phyloP scores from a whole-genome alignment of 352 stramenopile species.

The Peronospora belbahrii region DNA sequence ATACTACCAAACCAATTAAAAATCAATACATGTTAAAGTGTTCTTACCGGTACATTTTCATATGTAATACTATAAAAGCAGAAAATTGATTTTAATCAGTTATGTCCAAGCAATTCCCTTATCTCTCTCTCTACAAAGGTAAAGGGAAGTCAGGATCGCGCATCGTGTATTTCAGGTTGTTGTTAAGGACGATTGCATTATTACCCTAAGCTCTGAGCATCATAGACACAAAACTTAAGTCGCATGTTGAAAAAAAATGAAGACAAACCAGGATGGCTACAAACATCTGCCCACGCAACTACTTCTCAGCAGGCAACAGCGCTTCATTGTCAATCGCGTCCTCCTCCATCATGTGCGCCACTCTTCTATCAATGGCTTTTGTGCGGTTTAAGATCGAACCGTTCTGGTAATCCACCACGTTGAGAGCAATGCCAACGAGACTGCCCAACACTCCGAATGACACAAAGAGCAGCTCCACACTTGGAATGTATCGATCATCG shows the following conservation, averaged over 20 bases:
- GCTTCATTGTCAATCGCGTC: constrained; percentile 47
- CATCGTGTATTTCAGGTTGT: constrained; percentile 1
- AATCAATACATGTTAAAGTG: no score
- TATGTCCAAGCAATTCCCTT: no score
- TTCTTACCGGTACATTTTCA: no score
- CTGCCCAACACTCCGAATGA: constrained; percentile 66
- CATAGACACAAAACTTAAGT: no score
- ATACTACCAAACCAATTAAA: no score
- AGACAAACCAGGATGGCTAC: not conserved
- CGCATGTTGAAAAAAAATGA: not conserved
- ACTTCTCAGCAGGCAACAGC: constrained; percentile 52
- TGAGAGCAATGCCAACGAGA: constrained; percentile 61
- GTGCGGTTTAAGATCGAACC: constrained; percentile 66
- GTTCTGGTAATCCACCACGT: constrained; percentile 72
- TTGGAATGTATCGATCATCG: constrained; percentile 66
- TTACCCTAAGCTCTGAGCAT: no score
- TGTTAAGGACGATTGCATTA: constrained; percentile 1
- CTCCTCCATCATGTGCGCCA: constrained; percentile 48
- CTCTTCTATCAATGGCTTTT: constrained; percentile 30
- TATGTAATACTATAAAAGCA: no score
- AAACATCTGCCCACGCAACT: constrained; percentile 1
- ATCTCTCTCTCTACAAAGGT: not conserved
- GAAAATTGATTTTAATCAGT: no score
- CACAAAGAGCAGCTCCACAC: constrained; percentile 78
- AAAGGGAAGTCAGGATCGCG: constrained; percentile 8